Evolutionary conservation across 202 grass and related monocot genomes (phyloP).

Genomic region (Brachypodium distachyon): DNA sequence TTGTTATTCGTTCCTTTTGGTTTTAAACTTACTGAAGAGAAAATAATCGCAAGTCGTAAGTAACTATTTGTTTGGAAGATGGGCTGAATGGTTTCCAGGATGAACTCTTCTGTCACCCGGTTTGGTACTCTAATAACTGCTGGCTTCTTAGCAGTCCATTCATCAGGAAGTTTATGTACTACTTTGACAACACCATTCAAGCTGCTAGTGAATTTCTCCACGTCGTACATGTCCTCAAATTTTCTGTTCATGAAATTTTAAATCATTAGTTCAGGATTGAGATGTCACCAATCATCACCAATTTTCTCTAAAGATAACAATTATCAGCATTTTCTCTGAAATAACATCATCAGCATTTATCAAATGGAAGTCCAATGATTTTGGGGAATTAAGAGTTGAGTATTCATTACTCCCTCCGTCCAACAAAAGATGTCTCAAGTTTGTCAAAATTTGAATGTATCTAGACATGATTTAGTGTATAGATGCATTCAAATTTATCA

Average conservation of each 20-base stretch:
- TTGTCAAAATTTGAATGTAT: no score
- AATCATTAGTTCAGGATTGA: not conserved
- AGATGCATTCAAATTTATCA: no score
- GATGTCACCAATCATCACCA: not conserved
- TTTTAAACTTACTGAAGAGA: slow-evolving; percentile 66
- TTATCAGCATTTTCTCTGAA: not conserved
- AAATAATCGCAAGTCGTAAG: slow-evolving; percentile 55
- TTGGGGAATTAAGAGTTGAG: not conserved
- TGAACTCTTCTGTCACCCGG: slow-evolving; percentile 59
- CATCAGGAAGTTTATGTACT: slow-evolving; percentile 42
- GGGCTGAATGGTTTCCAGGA: slow-evolving; percentile 54
- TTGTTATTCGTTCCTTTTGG: slow-evolving; percentile 39
- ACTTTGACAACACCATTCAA: slow-evolving; percentile 64
- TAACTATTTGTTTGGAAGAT: slow-evolving; percentile 72
- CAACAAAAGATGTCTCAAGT: no score
- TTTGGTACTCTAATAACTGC: slow-evolving; percentile 77
- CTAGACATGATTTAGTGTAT: no score
- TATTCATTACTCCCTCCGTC: no score
- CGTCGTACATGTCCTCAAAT: slow-evolving; percentile 82
- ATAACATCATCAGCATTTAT: not conserved
- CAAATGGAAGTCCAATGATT: not conserved
- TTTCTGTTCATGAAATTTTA: slow-evolving; percentile 42
- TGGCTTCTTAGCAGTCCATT: slow-evolving; percentile 52
- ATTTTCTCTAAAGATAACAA: not conserved
- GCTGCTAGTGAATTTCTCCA: slow-evolving; percentile 54